Conservation (phyloP, 2,329 filamentous ascomycete species). For the Paracoccidioides lutzii region DNA sequence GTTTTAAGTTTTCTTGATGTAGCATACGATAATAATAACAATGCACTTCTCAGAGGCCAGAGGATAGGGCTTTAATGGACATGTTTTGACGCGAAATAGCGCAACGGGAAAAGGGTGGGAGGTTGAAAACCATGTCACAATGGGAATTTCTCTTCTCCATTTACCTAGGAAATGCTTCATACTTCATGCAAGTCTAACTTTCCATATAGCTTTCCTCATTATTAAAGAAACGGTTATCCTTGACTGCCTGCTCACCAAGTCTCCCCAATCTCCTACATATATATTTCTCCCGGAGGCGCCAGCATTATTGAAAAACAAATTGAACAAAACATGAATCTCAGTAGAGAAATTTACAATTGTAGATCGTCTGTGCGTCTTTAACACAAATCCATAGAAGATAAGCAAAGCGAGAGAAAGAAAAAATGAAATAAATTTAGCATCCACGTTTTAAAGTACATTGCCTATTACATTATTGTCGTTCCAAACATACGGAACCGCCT, state of each 20-base stretch:
- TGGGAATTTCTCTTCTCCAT: too few species aligned
- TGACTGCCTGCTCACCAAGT: background rate
- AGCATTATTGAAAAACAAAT: background rate
- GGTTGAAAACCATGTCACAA: too few species aligned
- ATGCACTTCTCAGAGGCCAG: too few species aligned
- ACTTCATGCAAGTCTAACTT: too few species aligned
- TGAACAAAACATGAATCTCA: too few species aligned
- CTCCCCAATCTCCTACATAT: background rate
- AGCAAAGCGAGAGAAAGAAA: background rate
- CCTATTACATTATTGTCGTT: slow-evolving; percentile 40
- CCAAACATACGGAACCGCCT: slow-evolving; percentile 53
- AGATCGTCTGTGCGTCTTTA: too few species aligned
- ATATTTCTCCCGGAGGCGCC: background rate
- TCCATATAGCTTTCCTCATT: too few species aligned
- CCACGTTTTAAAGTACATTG: background rate
- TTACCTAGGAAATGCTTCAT: too few species aligned
- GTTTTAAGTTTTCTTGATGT: background rate
- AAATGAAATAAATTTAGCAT: background rate
- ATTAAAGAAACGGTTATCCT: background rate
- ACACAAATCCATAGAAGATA: background rate
- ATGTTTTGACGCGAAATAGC: too few species aligned
- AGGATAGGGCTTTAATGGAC: too few species aligned
- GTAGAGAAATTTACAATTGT: too few species aligned
- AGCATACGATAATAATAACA: background rate
- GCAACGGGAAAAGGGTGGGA: too few species aligned